Base-by-base conservation (phyloP, 345 rosid genomes). In the Geranium rotundifolium region DNA sequence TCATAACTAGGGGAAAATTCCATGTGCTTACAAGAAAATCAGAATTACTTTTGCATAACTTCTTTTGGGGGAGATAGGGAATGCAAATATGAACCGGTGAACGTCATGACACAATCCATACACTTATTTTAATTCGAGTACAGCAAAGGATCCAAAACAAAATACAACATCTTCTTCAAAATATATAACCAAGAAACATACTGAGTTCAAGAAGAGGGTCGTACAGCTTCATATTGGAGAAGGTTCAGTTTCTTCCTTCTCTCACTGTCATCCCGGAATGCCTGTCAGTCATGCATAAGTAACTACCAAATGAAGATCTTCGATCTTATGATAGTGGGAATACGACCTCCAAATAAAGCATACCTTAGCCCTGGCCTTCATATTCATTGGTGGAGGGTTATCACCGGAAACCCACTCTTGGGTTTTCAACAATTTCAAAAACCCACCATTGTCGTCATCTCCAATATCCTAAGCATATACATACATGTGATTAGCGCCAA, bases 211-310 rank as follows among this genome's bases (percentile, higher is more conserved):
- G 72, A 71, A 55, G 73, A 76, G 66, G 68, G 63, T 71, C 93
- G 68, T 87, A 92, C 98, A 67, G 97, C 97, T 83, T 86, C 98
- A 71, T 92, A 89, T 73, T 85, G 29, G 69, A 92, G 95, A 71
- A 89, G 69, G 80, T 83, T 92, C 19, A 92, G 81, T 76, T 82
- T 89, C 84, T 76, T 92, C 78, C 93, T 87, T 73, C 83, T 81
- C 69, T 87, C 90, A 16, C 93, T 72, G 71, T 87, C 95, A 77
- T 92, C 86, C 29, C 61, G 82, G 65, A 85, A 52, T 55, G 75
- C 88, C 98, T 92, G 85, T 58, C 7, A 62, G 59, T 57, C 73
- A 70, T 58, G 41, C 65, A 74, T 19, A 18, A 5, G 58, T 68
- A 58, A 74, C 71, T 15, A 2, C 30, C 19, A 18, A 30, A 19